Base-by-base conservation (phyloP, 108 stramenopile genomes). In the Nitzschia sp. region DNA sequence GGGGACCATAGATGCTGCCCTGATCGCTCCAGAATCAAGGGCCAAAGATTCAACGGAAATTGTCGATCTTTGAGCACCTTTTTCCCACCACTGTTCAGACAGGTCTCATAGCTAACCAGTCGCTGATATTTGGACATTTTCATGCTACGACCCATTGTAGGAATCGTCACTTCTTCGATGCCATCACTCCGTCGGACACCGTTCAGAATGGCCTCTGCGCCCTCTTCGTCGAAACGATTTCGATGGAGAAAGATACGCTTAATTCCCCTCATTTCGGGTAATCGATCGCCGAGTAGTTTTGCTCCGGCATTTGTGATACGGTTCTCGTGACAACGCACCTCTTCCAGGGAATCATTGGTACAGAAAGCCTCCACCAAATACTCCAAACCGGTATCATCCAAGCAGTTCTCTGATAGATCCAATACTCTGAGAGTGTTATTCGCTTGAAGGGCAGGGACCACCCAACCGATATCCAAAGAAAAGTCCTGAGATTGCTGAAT, bases 221-320 rank as follows among this genome's bases (percentile, higher is more conserved):
- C 63, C 4, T 5, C 30, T 48, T 64, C 63, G 19, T 46, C 36
- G 15, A 64, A 47, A 22, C 45, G 27, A 21, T 64, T 64, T 28
- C 45, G 44, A 38, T 64, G 63, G 25, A 64, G 63, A 48, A 64
- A 64, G 8, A 64, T 29, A 4, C 63, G 63, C 36, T 31, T 26
- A 23, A 60, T 23, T 8, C 36, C 36, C 17, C 30, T 57, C 59
- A 60, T 38, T 2, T 13, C 34, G 38, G 32, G 59, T 34, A 60
- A 38, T 60, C 36, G 22, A 21, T 21, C 9, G 9, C 59, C 59
- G 9, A 60, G 19, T 6, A 60, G 35, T 21, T 19, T 34, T 15
- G 59, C 59, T 9, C 63, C 63, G 6, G 9, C 27, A 30, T 64
- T 47, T 2, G 27, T 48, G 25, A 64, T 64, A 15, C 47, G 27